Evolutionary conservation across 1,284 basidiomycete species (phyloP), one percentile per base, ranked within the genome.

Genomic region (Ustilago tritici): DNA sequence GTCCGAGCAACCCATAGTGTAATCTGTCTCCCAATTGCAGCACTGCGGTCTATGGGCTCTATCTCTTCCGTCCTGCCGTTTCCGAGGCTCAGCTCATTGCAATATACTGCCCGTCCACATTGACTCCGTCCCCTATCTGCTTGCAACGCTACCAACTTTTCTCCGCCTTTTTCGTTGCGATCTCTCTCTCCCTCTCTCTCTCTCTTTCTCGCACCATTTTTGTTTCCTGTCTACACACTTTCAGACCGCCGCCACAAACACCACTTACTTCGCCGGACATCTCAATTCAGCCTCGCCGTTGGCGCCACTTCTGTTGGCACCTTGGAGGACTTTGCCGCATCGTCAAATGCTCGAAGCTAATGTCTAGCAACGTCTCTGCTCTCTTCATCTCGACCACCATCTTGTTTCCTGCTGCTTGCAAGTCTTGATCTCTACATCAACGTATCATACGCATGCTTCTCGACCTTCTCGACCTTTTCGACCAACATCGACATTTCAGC

Each of bases 41-140:
- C 61, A 28, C 23, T 52, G 7, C 64, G 23, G 23, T 28, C 2
- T 28, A 28, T 28, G 23, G 3, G 19, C 36, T 52, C 52, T 28
- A 10, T 35, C 19, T 53, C 60, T 34, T 35, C 41, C 19, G 23
- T 9, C 12, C 38, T 35, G 31, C 36, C 32, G n/a, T 35, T n/a
- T 38, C 38, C 12, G 35, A 40, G 9, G n/a, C 31, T 38, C 53
- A 17, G 28, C 11, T 43, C 28, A 43, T 17, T 19, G 31, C 40
- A 61, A 61, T 54, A 54, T 61, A 43, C 52, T 61, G 38, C 60
- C 60, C 60, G 52, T 46, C 49, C 49, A 49, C 58, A 52, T 53
- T 38, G 14, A 8, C 47, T 40, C 28, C 23, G 23, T 52, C 49
- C 12, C 49, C 49, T 31, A 52, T n/a, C 49, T 52, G 28, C 15